These are phyloP conservation scores for Polytolypa hystricis DNA, from an alignment of 2,329 filamentous ascomycete genomes.

Conservation along the genomic window DNA sequence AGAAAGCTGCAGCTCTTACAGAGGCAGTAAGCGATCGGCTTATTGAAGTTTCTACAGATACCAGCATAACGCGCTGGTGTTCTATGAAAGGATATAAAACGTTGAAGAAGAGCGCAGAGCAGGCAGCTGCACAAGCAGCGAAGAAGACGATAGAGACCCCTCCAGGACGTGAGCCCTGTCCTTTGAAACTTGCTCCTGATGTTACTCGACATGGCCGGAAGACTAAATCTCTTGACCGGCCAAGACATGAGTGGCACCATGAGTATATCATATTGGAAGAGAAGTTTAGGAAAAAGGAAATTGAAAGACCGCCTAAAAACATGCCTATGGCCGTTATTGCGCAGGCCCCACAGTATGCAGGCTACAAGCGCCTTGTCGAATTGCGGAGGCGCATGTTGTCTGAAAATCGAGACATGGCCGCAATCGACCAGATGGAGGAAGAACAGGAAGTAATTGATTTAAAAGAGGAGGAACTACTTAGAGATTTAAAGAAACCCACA, in stretches of 20 bases:
- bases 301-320: background rate
- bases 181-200: slow-evolving; percentile 18
- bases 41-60: slow-evolving; percentile 20
- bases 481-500: background rate
- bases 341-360: background rate
- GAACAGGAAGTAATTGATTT: background rate
- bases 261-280: slow-evolving; percentile 33
- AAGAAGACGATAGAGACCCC: slow-evolving; percentile 22
- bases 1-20: slow-evolving; percentile 44
- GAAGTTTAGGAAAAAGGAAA: slow-evolving; percentile 10
- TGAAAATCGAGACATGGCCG: slow-evolving; percentile 1
- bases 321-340: background rate
- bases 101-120: slow-evolving; percentile 15
- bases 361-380: background rate
- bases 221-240: slow-evolving; percentile 24
- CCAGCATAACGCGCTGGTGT: slow-evolving; percentile 20
- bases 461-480: background rate
- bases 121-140: slow-evolving; percentile 21
- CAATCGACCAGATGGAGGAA: background rate
- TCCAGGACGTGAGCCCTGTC: slow-evolving; percentile 16
- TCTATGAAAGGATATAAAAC: slow-evolving; percentile 18
- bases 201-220: slow-evolving; percentile 10
- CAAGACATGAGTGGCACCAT: slow-evolving; percentile 26
- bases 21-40: slow-evolving; percentile 43
- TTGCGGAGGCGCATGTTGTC: slow-evolving; percentile 1